These are phyloP conservation scores for Mycena alexandri DNA, from an alignment of 768 basidiomycete genomes.

Conservation along the genomic window DNA sequence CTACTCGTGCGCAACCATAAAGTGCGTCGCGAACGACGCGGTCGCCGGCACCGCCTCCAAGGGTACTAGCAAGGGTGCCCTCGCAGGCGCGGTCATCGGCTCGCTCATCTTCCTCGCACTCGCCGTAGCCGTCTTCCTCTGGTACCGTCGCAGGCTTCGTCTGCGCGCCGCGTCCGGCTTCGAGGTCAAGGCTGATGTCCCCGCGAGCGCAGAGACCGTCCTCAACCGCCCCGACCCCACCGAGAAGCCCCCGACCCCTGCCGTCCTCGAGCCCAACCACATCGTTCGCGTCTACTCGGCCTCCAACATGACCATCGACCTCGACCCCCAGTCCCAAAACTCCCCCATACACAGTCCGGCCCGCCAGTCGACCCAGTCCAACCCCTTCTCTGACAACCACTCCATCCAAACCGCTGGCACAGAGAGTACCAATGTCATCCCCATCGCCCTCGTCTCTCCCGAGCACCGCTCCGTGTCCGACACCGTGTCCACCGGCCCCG, in stretches of 20 bases:
- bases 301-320: slow-evolving; percentile 67
- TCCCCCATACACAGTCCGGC: slow-evolving; percentile 47
- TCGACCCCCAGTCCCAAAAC: slow-evolving; percentile 64
- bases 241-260: slow-evolving; percentile 63
- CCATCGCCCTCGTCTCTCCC: slow-evolving; percentile 83
- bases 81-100: slow-evolving; percentile 81
- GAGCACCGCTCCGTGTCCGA: slow-evolving; percentile 56
- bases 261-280: slow-evolving; percentile 48
- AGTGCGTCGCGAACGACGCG: slow-evolving; percentile 59
- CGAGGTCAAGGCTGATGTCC: slow-evolving; percentile 69
- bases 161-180: slow-evolving; percentile 51
- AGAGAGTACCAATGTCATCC: slow-evolving; percentile 87
- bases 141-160: slow-evolving; percentile 72
- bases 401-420: slow-evolving; percentile 89
- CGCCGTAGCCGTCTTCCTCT: slow-evolving; percentile 65
- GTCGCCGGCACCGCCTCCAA: slow-evolving; percentile 43
- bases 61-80: slow-evolving; percentile 74
- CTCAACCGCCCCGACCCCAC: slow-evolving; percentile 87
- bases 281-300: slow-evolving; percentile 64
- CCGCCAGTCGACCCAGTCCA: slow-evolving; percentile 55
- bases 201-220: slow-evolving; percentile 81
- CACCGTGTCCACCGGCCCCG: slow-evolving; percentile 58
- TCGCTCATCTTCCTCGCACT: slow-evolving; percentile 69
- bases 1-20: slow-evolving; percentile 62
- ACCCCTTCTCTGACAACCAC: slow-evolving; percentile 83